Base-by-base conservation (phyloP, 352 stramenopile species). In the Halophytophthora batemanensis region DNA sequence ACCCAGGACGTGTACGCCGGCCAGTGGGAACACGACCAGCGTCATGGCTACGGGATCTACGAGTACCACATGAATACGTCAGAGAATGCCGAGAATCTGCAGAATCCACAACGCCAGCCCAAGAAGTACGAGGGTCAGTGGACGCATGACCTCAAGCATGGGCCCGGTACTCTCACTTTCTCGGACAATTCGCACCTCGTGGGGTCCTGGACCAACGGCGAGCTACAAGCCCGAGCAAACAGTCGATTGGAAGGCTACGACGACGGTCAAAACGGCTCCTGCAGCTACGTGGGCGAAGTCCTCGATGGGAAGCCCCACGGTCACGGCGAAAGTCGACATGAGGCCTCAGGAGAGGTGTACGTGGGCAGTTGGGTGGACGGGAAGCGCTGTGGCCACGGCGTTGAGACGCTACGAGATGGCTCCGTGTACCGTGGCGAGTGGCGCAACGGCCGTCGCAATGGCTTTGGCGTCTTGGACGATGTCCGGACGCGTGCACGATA, bases 391-490 rank as follows among this genome's bases (percentile, higher is more conserved):
- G 78, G 82, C 4, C 60, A 82, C 15, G 78, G 77, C 3, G 59
- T 76, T 11, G 57, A 44, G 7, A 90, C 73, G 12, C 56, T 82
- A 3, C 56, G 59, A 0, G 88, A 97, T 49, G 82, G 87, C n/a
- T 93, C 82, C 6, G 75, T 79, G 17, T 96, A 93, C 55, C 68
- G 56, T 5, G 88, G 88, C 23, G 82, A 94, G 47, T 97, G 83
- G 82, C 72, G 77, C 36, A 91, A 86, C 34, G 78, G 84, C 36
- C 84, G 86, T 36, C 74, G 82, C 25, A 95, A 96, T 50, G 86
- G 88, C 33, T 91, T 93, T 47, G 87, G 88, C 10, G 62, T 55
- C 17, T 90, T 78, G 34, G 44, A 65, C 11, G 89, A 86, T 40
- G 66, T 59, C 33, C 67, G 66, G 17, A 83, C 60, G 45, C 74